Conservation (phyloP, 139 green algal genomes). For the Dunaliella sp. region DNA sequence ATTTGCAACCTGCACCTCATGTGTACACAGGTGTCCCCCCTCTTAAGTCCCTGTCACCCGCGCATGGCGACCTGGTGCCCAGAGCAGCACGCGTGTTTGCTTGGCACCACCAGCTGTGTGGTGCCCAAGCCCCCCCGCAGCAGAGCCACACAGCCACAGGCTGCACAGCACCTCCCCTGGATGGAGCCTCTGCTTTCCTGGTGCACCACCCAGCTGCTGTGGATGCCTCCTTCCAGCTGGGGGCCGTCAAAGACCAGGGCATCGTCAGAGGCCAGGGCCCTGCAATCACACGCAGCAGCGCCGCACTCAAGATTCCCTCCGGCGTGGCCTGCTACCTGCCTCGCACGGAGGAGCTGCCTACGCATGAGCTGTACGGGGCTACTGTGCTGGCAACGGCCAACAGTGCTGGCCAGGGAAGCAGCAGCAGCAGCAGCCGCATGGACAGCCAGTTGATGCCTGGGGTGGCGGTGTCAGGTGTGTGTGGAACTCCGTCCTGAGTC, state of each 20-base stretch:
- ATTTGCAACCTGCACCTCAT: too few species aligned
- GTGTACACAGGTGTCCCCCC: too few species aligned
- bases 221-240: conserved; percentile 66
- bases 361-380: not conserved
- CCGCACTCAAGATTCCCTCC: not conserved
- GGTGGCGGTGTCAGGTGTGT: not conserved
- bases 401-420: not conserved
- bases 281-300: not conserved
- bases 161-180: not conserved
- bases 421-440: not conserved
- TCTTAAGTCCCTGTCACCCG: too few species aligned
- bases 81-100: not conserved
- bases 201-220: conserved; percentile 51
- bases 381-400: not conserved
- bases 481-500: not conserved
- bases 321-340: not conserved
- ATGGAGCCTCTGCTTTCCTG: not conserved
- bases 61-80: not conserved
- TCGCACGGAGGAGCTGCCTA: too few species aligned
- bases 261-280: too few species aligned
- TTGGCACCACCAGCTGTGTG: not conserved
- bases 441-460: not conserved
- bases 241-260: conserved; percentile 13
- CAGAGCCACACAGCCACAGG: not conserved
- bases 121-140: not conserved